phyloP scores from a whole-genome alignment of 176 grass and related monocot genomes.

The Phoenix dactylifera region DNA sequence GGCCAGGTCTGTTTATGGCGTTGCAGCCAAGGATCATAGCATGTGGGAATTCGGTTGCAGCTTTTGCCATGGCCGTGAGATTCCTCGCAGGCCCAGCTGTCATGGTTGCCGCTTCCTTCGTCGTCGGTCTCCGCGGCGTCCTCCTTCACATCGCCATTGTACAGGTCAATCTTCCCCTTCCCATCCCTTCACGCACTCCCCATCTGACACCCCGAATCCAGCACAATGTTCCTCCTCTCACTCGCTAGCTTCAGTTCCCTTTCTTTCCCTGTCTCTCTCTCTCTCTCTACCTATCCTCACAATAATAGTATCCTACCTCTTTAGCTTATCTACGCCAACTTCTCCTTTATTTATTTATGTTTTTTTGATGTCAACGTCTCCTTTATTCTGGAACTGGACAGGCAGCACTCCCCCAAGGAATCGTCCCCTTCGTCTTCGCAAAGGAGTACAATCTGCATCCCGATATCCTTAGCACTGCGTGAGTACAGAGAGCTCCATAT shows the following conservation, averaged over 20 bases:
- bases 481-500: background rate
- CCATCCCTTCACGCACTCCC: no score
- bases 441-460: slow-evolving; percentile 17
- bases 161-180: background rate
- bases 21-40: slow-evolving; percentile 17
- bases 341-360: no score
- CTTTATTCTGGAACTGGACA: background rate
- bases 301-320: no score
- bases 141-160: slow-evolving; percentile 13
- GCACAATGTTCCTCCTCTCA: no score
- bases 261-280: no score
- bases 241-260: background rate
- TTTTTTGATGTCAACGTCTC: no score
- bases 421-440: slow-evolving; percentile 14
- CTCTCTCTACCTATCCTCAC: no score
- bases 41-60: slow-evolving; percentile 4
- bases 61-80: slow-evolving; percentile 12
- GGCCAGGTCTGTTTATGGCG: slow-evolving; percentile 14
- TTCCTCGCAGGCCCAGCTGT: slow-evolving; percentile 10
- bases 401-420: slow-evolving; percentile 10
- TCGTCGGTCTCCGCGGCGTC: slow-evolving; percentile 3
- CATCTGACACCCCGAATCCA: no score
- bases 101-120: slow-evolving; percentile 6
- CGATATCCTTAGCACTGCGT: slow-evolving; percentile 16
- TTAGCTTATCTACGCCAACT: no score